Evolutionary conservation across 2,329 filamentous ascomycete genomes (phyloP).

Genomic region (Eutypella sp.): DNA sequence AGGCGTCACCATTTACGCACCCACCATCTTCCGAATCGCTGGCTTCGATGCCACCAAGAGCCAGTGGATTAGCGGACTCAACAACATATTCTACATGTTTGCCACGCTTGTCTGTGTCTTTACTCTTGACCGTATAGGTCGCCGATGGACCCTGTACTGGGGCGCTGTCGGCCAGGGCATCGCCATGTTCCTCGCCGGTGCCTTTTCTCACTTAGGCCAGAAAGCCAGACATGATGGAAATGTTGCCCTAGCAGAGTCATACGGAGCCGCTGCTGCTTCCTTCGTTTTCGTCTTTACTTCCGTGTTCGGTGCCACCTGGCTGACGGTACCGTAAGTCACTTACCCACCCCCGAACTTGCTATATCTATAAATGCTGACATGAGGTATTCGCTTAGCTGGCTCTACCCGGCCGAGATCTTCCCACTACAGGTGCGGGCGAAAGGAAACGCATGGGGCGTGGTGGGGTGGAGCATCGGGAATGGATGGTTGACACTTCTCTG

Average conservation of each 20-base stretch:
- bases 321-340: conserved; percentile 38
- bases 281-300: conserved; percentile 68
- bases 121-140: conserved; percentile 63
- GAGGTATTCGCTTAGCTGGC: conserved; percentile 40
- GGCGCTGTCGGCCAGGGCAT: conserved; percentile 60
- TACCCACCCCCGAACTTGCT: background rate
- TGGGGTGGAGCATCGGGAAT: conserved; percentile 73
- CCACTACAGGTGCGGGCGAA: conserved; percentile 65
- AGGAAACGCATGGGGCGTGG: conserved; percentile 71
- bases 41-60: conserved; percentile 57
- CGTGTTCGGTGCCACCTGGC: conserved; percentile 60
- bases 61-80: conserved; percentile 58
- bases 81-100: conserved; percentile 52
- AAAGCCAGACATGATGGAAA: conserved; percentile 42
- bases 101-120: conserved; percentile 65
- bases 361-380: background rate
- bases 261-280: conserved; percentile 60
- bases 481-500: conserved; percentile 45
- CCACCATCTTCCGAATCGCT: conserved; percentile 60
- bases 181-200: conserved; percentile 63
- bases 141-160: conserved; percentile 66
- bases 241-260: conserved; percentile 40
- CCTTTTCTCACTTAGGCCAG: conserved; percentile 51
- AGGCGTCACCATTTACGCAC: conserved; percentile 58
- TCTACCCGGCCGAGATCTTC: conserved; percentile 71